Base-by-base conservation (phyloP, 2,329 filamentous ascomycete genomes). In the Trichoderma sp. region DNA sequence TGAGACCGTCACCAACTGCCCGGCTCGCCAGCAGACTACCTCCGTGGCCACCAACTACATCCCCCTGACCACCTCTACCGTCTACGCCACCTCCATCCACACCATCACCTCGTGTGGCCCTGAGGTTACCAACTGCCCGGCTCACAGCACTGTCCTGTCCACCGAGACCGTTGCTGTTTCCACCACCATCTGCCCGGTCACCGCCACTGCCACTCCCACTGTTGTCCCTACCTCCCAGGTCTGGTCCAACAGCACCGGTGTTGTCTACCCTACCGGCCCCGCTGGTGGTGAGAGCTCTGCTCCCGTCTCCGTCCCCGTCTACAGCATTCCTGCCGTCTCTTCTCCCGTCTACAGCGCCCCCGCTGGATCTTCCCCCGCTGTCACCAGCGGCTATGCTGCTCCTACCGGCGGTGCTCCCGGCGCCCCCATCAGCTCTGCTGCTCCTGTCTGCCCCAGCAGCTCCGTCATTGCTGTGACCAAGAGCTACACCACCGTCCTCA, bases 51-150 rank as follows among this genome's bases (percentile, higher is more conserved):
- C 83, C 77, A 84, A 82, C 79, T 79, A 85, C 75, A 78, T 85
- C 71, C 81, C 87, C 75, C 80, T 85, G 78, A 88, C 87, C 80
- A 88, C 88, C 79, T 85, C 84, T 75, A 88, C 89, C 82, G 84
- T 91, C 86, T 91, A 88, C 87, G 82, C 85, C 79, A 91, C 89
- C 82, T 86, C 87, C 80, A 85, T 91, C 82, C 85, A 89, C 75
- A 92, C 90, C 84, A 85, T 92, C 87, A 92, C 89, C 84, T 87
- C 87, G 74, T 92, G 91, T 86, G 86, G 84, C 75, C 85, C 90
- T 67, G 87, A 87, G 77, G 90, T 92, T 81, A 88, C 89, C 83
- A 81, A 93, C 90, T 93, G 92, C 89, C 89, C 89, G 76, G 83
- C 83, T 45, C 82, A 81, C 79, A 82, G 82, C 80, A 85, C 82